phyloP scores from a whole-genome alignment of 768 basidiomycete species.

The Paxillus involutus region DNA sequence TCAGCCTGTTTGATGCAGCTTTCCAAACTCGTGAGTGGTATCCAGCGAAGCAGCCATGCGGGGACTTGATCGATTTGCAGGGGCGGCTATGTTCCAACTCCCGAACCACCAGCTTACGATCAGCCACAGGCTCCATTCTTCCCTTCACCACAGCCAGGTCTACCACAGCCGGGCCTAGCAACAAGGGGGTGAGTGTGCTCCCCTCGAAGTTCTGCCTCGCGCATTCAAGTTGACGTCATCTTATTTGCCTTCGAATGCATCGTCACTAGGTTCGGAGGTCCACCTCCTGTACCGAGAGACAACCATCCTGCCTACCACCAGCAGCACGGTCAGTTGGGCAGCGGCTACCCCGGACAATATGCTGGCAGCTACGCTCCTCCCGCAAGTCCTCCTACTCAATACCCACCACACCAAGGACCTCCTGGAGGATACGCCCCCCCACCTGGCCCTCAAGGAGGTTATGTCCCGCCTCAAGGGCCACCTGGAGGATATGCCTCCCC shows the following conservation, averaged over 20 bases:
- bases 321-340: conserved; percentile 33
- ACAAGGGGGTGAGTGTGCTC: conserved; percentile 14
- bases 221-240: not conserved
- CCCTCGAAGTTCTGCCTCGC: not conserved
- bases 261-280: conserved; percentile 12
- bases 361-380: conserved; percentile 11
- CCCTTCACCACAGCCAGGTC: conserved; percentile 1
- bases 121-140: conserved; percentile 1
- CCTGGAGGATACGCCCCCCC: conserved; percentile 28
- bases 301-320: conserved; percentile 47
- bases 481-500: conserved; percentile 5
- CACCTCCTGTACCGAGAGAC: conserved; percentile 27
- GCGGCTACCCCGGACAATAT: conserved; percentile 31
- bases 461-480: conserved; percentile 15
- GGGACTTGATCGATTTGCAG: not conserved
- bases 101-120: conserved; percentile 1
- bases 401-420: conserved; percentile 2
- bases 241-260: not conserved
- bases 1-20: conserved; percentile 4
- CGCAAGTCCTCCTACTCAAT: conserved; percentile 3
- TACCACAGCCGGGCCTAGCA: conserved; percentile 1
- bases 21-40: conserved; percentile 13
- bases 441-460: conserved; percentile 11
- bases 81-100: not conserved
- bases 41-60: too few relatives aligned